Percentiles rank a stretch among this genome's conserved stretches.
These are phyloP conservation scores for Cladophialophora psammophila DNA, from an alignment of 2,329 filamentous ascomycete species.

Conservation along the genomic window DNA sequence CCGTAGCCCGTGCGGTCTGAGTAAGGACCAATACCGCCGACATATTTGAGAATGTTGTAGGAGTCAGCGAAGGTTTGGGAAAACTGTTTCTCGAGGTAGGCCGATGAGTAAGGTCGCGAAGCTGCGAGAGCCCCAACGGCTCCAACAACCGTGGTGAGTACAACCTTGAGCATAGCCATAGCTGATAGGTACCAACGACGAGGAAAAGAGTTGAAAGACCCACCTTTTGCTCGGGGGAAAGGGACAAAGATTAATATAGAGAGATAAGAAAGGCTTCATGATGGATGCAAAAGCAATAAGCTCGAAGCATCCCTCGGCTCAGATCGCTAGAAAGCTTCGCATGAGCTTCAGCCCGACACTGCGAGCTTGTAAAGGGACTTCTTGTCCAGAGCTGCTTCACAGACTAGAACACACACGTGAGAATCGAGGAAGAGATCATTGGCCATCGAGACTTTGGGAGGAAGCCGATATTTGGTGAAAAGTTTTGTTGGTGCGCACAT, in stretches of 20 bases:
- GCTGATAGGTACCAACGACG: neutral
- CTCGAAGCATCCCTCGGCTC: neutral
- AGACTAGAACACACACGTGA: neutral
- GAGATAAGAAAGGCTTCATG: neutral
- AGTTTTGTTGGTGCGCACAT: neutral
- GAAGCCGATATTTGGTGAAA: neutral
- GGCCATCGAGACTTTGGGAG: neutral
- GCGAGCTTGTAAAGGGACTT: neutral
- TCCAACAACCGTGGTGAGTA: neutral
- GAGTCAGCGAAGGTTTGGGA: constrained; percentile 23
- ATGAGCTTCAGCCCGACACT: neutral
- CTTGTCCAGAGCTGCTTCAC: neutral
- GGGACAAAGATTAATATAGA: neutral
- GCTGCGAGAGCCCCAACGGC: neutral
- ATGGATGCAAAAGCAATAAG: neutral
- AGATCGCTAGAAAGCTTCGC: neutral
- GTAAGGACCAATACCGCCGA: constrained; percentile 95
- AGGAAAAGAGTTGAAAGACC: neutral
- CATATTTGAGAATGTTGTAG: constrained; percentile 60
- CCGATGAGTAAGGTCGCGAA: neutral
- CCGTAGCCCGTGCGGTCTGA: constrained; percentile 63
- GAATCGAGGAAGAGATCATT: neutral
- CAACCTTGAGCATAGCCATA: neutral
- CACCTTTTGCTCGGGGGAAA: neutral
- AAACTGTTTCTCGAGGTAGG: constrained; percentile 23